Conservation (phyloP, 371 early-diverging fungal genomes). For the Syncephalastrum contaminatum region DNA sequence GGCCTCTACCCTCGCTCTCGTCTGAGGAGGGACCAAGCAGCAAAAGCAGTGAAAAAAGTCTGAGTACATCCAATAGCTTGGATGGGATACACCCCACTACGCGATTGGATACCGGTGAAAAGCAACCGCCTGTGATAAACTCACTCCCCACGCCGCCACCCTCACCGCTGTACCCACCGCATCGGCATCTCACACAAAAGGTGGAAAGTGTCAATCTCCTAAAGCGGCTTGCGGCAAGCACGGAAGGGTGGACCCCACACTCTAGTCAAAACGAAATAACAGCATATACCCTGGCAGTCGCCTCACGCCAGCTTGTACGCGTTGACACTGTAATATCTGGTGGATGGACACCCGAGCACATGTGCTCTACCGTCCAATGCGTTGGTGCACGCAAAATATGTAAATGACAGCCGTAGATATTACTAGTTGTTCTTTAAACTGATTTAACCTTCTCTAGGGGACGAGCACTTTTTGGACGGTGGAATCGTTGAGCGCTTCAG, state of each 20-base stretch:
- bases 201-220: conserved; percentile 10
- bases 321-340: conserved; percentile 48
- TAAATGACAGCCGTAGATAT: conserved; percentile 14
- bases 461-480: conserved; percentile 49
- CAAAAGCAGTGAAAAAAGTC: no score
- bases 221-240: conserved; percentile 7
- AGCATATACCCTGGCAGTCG: no score
- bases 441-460: conserved; percentile 34
- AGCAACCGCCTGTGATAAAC: no score
- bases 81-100: no score
- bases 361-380: conserved; percentile 40
- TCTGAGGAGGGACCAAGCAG: no score
- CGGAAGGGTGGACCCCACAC: conserved; percentile 11
- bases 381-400: conserved; percentile 44
- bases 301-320: conserved; percentile 27
- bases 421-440: neutral
- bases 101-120: no score
- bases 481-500: conserved; percentile 52
- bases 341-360: conserved; percentile 54
- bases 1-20: no score
- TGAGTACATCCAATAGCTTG: no score
- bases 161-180: conserved; percentile 14
- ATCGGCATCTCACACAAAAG: conserved; percentile 14
- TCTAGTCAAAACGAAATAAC: no score
- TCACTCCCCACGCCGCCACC: neutral